Base-by-base conservation (phyloP, 768 basidiomycete species). In the Panellus pusillus region DNA sequence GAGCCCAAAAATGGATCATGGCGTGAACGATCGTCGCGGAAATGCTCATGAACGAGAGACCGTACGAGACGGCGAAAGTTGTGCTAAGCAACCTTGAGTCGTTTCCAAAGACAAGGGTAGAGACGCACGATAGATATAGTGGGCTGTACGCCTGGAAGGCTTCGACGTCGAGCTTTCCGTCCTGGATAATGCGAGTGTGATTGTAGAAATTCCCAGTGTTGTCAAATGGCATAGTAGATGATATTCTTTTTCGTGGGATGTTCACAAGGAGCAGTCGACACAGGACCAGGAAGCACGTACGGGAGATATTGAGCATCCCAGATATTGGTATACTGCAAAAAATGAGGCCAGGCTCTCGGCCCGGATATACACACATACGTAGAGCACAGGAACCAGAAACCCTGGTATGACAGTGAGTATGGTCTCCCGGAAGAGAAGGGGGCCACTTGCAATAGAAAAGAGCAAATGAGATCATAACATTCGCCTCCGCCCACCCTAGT, bases 401-500 rank as follows among this genome's bases (percentile, higher is more conserved):
- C 74, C 76, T 79, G 55, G 17, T 44, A 45, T 52, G 8, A 39
- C 2, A 9, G 41, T 56, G 14, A 51, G 35, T 6, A 24, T 20
- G 24, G 9, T 28, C n/a, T 19, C 6, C 31, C 18, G 11, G 43
- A 28, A 55, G 40, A 8, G 7, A 14, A 38, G 2, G 19, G 1
- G 1, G 46, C 15, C 9, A 65, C 74, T 65, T 51, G 81, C 84
- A 91, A 65, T 83, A 85, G 65, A 90, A 81, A 59, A 85, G 67
- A 40, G 84, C 68, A 61, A 89, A 83, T 9, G 84, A 81, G 32
- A 73, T 68, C 50, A 80, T 73, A 27, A 89, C 74, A 65, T 89
- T 89, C 5, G 83, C 87, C 63, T 86, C 81, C 3, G 86, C 85
- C 87, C 87, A 89, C 86, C 87, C 89, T 65, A 41, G 46, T 29